Percentiles rank a stretch among this genome's conserved stretches.
Conservation (phyloP, 768 basidiomycete genomes). For the Mycena albidolilacea region DNA sequence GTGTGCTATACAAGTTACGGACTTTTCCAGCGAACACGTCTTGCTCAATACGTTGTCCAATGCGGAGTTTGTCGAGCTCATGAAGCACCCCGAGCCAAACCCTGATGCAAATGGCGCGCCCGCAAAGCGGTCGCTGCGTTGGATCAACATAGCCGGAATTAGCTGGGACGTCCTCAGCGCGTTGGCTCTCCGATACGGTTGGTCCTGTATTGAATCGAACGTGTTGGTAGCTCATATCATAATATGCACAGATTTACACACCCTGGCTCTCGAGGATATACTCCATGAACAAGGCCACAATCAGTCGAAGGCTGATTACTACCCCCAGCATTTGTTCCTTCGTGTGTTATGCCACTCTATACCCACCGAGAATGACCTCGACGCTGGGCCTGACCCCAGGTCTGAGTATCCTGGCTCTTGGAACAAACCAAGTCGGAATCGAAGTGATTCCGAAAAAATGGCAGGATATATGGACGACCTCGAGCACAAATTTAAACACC, state of each 20-base stretch:
- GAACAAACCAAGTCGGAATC: background rate
- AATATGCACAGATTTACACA: conserved; percentile 60
- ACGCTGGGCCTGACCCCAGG: background rate
- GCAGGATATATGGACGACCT: background rate
- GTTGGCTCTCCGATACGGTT: conserved; percentile 32
- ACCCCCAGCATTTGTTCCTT: conserved; percentile 38
- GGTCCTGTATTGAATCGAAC: background rate
- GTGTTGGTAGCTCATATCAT: background rate
- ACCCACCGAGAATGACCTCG: conserved; percentile 28
- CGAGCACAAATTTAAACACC: background rate
- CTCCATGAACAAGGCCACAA: conserved; percentile 50
- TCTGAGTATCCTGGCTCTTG: conserved; percentile 21
- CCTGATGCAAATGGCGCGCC: background rate
- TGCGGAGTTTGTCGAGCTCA: conserved; percentile 26
- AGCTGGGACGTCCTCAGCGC: conserved; percentile 34
- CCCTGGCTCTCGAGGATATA: conserved; percentile 65
- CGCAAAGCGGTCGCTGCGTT: conserved; percentile 14
- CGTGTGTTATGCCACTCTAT: conserved; percentile 29
- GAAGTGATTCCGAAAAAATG: conserved; percentile 19
- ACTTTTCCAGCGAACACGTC: conserved; percentile 30
- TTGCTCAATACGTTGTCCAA: conserved; percentile 18
- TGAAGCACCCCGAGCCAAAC: conserved; percentile 5
- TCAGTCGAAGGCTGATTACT: conserved; percentile 44
- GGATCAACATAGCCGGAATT: conserved; percentile 37
- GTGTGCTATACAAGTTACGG: conserved; percentile 30